Evolutionary conservation across 805 yeast species (phyloP), one percentile per base, ranked within the genome.

Genomic region (Candida berthetii): DNA sequence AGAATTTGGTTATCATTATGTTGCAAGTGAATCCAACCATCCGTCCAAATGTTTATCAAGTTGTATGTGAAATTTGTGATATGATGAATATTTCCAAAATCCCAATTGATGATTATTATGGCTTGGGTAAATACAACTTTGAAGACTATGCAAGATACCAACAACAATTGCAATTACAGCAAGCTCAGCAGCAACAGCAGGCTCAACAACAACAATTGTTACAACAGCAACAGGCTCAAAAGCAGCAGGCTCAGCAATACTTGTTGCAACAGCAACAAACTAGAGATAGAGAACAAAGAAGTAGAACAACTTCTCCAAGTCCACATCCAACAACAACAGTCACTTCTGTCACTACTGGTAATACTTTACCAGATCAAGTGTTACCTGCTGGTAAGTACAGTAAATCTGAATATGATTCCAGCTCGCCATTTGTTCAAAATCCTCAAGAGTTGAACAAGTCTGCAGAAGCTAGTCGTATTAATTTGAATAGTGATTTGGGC

Each of bases 21-120:
- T 68, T 91, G 32, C 87, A 85, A 47, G 95, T 86, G 43, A 85
- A 83, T 50, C 96, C 97, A 3, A 57, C 76, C 13, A 68, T 74
- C 49, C 74, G 99, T 54, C 98, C 98, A 2, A 90, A 88, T 58
- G 79, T 88, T 15, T 87, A 80, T 49, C 97, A 90, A 62, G 83
- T 91, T 1, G 55, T 82, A 43, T 60, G 65, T 42, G 85, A 80
- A 49, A 57, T 89, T 29, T 79, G 83, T 58, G 64, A 77, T 36
- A 66, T 89, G 59, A 62, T 78, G 39, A 78, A 78, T 28, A 67
- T 76, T 43, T 44, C 47, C 7, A 69, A 75, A 40, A 66, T 72
- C 16, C 82, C 84, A 2, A 64, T 77, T 25, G 48, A 54, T 34
- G 74, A 70, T 40, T 56, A 55, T 28, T 67, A 62, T 38, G 69